Conservation (phyloP, 2,329 filamentous ascomycete genomes). For the Stagonosporopsis cucurbitacearum region DNA sequence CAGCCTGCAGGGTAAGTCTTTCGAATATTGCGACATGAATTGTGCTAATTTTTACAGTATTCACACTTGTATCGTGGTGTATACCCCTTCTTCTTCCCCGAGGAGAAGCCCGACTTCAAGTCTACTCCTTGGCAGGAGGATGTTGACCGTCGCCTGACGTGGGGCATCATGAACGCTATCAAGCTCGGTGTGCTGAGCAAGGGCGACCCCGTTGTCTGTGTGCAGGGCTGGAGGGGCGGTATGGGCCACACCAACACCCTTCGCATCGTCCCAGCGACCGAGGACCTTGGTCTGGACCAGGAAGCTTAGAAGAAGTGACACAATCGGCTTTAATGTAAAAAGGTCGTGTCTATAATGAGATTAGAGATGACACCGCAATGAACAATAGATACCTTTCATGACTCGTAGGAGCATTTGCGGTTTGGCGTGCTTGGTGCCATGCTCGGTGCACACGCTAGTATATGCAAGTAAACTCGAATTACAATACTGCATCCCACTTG, state of each 20-base stretch:
- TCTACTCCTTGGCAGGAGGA: constrained; percentile 98
- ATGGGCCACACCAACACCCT: constrained; percentile 90
- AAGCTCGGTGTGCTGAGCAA: constrained; percentile 76
- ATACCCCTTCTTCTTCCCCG: constrained; percentile 94
- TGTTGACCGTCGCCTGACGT: constrained; percentile 96
- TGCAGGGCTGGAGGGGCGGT: constrained; percentile 90
- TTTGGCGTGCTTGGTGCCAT: constrained; percentile 28
- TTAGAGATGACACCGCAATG: constrained; percentile 18
- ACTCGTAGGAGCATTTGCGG: constrained; percentile 34
- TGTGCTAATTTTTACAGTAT: constrained; percentile 60
- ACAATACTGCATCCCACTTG: constrained; percentile 3
- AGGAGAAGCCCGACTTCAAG: constrained; percentile 93
- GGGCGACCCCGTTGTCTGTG: constrained; percentile 79
- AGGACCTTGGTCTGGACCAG: constrained; percentile 58
- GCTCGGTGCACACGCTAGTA: constrained; percentile 35
- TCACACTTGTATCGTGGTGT: constrained; percentile 96
- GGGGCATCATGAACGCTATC: constrained; percentile 88
- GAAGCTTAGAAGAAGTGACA: constrained; percentile 47
- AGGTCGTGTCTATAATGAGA: constrained; percentile 19
- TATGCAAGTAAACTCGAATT: constrained; percentile 24
- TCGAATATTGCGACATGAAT: background rate
- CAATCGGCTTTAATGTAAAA: constrained; percentile 19
- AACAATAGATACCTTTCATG: constrained; percentile 26
- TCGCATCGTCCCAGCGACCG: constrained; percentile 59
- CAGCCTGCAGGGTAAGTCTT: constrained; percentile 71